A percentile compares a stretch with the other conserved stretches of the same genome.
phyloP scores from a whole-genome alignment of 306 rosid genomes.

The Neltuma alba region DNA sequence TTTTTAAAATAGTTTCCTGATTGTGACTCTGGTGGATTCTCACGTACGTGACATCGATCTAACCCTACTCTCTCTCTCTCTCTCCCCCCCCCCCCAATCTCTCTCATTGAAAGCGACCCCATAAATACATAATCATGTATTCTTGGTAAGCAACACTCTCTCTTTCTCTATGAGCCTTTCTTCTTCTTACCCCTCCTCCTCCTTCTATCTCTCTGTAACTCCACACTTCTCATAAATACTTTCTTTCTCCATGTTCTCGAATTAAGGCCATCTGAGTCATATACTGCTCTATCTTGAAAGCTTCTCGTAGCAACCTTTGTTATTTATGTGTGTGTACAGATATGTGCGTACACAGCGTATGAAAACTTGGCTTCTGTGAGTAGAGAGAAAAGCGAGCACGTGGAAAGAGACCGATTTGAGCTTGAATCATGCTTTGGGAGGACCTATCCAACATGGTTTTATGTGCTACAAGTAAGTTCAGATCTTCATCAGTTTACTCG shows the following conservation, averaged over 20 bases:
- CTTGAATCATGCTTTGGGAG: background rate
- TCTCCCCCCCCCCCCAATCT: too few relatives aligned
- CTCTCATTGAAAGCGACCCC: background rate
- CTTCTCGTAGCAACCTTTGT: background rate
- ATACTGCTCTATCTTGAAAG: too few relatives aligned
- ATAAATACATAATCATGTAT: background rate
- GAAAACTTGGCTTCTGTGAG: background rate
- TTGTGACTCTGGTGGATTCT: background rate
- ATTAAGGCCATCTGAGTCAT: background rate
- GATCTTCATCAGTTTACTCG: background rate
- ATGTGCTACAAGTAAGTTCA: background rate
- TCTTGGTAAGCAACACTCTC: background rate
- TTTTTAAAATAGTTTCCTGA: too few relatives aligned
- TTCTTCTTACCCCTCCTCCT: background rate
- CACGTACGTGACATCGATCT: background rate
- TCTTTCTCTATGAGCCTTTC: background rate
- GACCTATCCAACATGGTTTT: background rate
- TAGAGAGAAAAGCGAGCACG: background rate
- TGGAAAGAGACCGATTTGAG: background rate
- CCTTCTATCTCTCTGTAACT: background rate
- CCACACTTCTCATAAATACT: background rate
- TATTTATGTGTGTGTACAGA: background rate
- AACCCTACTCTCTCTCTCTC: background rate
- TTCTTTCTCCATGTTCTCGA: background rate
- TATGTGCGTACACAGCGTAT: background rate